Conservation (phyloP, 805 yeast genomes). For the Wickerhamiella sorbophila region DNA sequence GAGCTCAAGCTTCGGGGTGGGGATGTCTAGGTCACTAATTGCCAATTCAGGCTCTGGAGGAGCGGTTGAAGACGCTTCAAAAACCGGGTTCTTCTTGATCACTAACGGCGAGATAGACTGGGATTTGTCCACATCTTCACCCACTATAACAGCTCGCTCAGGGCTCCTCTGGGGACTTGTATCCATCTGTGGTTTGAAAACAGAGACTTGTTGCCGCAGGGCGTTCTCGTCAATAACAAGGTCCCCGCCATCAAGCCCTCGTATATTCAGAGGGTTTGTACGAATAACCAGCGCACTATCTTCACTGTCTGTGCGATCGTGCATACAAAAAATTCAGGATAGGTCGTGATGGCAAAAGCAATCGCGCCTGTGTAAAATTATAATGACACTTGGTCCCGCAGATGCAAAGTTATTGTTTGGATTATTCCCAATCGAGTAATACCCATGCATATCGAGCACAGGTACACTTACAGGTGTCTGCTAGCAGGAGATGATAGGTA, state of each 20-base stretch:
- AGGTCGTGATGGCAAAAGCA: not conserved
- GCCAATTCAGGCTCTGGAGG: not conserved
- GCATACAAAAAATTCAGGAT: constrained; percentile 9
- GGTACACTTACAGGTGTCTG: too few relatives aligned
- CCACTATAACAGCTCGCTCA: not conserved
- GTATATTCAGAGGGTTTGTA: constrained; percentile 25
- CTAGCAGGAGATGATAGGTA: too few relatives aligned
- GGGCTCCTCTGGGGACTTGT: constrained; percentile 2
- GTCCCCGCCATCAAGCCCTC: constrained; percentile 24
- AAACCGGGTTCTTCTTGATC: constrained; percentile 2
- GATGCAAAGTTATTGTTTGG: too few relatives aligned
- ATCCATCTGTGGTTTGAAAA: constrained; percentile 4
- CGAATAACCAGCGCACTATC: constrained; percentile 14
- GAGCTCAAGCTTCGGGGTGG: constrained; percentile 1
- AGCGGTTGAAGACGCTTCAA: too few relatives aligned
- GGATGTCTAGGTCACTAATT: not conserved
- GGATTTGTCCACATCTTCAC: not conserved
- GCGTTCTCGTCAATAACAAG: constrained; percentile 14
- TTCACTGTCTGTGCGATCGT: constrained; percentile 15
- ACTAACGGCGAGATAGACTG: constrained; percentile 4
- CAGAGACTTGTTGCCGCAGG: constrained; percentile 7
- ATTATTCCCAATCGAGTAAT: too few relatives aligned
- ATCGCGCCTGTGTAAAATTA: too few relatives aligned
- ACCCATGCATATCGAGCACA: too few relatives aligned
- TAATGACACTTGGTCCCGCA: too few relatives aligned